Conservation (phyloP, 306 rosid species). For the Ziziphus jujuba region DNA sequence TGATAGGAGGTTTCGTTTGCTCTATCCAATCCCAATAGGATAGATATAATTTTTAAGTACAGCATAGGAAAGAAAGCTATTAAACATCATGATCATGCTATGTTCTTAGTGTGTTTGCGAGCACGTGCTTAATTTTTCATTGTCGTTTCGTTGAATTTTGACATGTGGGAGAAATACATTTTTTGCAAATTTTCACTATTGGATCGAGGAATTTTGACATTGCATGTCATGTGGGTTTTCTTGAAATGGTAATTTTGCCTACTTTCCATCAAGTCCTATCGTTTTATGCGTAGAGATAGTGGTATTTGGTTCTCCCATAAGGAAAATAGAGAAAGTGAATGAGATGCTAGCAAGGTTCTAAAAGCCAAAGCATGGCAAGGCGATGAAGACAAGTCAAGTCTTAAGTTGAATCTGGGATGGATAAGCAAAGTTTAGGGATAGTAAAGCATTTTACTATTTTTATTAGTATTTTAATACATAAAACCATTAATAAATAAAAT, state of each 20-base stretch:
- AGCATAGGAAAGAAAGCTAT: background rate
- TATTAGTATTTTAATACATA: too few relatives aligned
- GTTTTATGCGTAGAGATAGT: too few relatives aligned
- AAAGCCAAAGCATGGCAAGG: too few relatives aligned
- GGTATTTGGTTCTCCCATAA: too few relatives aligned
- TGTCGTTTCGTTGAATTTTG: background rate
- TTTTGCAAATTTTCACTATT: constrained; percentile 10
- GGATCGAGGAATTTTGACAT: background rate
- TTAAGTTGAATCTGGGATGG: too few relatives aligned
- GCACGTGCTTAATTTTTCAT: constrained; percentile 30
- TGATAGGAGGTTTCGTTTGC: constrained; percentile 12
- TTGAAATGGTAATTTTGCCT: constrained; percentile 13
- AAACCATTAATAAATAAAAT: too few relatives aligned
- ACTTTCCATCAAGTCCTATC: background rate
- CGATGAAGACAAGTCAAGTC: too few relatives aligned
- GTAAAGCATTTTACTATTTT: too few relatives aligned
- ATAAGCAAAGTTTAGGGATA: too few relatives aligned
- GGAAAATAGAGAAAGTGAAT: too few relatives aligned
- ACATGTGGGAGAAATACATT: constrained; percentile 26
- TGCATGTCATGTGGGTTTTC: constrained; percentile 38
- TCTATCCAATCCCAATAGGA: constrained; percentile 7
- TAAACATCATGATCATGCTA: too few relatives aligned
- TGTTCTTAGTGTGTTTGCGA: background rate
- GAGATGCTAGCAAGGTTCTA: too few relatives aligned
- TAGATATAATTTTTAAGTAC: background rate